Evolutionary conservation across 176 grass and related monocot genomes (phyloP).

Genomic region (Carex cristatella): DNA sequence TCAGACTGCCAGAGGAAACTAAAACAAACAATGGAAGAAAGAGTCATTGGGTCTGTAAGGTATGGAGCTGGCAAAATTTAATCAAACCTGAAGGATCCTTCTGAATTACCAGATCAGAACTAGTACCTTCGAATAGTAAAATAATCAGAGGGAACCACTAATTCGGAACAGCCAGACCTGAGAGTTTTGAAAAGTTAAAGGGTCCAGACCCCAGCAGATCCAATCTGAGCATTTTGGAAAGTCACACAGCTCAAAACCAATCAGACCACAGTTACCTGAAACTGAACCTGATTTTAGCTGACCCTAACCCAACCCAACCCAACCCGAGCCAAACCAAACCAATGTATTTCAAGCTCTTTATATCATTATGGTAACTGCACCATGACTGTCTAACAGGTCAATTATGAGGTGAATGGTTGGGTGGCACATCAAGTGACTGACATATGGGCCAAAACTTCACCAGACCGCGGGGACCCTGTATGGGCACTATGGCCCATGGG

Average conservation of each 20-base stretch:
- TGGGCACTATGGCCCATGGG: conserved; percentile 96
- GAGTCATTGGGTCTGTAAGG: neutral
- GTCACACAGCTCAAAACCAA: neutral
- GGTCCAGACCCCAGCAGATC: neutral
- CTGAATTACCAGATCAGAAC: neutral
- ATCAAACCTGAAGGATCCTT: neutral
- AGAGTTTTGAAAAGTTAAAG: neutral
- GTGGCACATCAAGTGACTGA: conserved; percentile 92
- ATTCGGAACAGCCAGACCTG: neutral
- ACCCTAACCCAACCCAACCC: neutral
- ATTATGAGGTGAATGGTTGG: conserved; percentile 77
- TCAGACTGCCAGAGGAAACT: neutral
- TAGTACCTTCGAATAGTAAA: neutral
- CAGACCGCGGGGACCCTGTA: conserved; percentile 58
- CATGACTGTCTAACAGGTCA: conserved; percentile 42
- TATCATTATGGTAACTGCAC: neutral
- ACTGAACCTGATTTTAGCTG: neutral
- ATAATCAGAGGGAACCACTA: neutral
- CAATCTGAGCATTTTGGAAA: neutral
- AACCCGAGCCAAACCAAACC: neutral
- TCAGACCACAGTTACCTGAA: neutral
- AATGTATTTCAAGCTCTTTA: neutral
- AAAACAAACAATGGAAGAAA: neutral
- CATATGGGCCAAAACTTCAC: conserved; percentile 90
- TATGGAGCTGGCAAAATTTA: neutral